Conservation (phyloP, 257 asterid species). For the Solanum sejunctum region DNA sequence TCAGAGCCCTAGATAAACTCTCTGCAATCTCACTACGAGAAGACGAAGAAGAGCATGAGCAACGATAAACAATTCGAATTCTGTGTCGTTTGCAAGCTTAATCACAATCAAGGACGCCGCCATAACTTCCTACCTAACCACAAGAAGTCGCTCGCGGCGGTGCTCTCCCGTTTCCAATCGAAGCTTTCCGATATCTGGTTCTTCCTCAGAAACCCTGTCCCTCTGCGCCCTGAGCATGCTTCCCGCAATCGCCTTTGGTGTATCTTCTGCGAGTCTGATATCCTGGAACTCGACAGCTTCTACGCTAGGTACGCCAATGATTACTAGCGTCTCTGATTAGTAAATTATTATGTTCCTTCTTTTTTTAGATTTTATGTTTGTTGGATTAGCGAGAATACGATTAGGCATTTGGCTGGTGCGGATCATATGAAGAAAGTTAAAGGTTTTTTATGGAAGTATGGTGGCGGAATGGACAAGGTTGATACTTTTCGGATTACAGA, state of each 20-base stretch:
- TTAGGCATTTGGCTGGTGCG: conserved; percentile 64
- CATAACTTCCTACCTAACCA: conserved; percentile 70
- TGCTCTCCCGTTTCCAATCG: conserved; percentile 64
- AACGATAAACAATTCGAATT: conserved; percentile 34
- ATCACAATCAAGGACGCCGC: conserved; percentile 71
- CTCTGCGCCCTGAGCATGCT: conserved; percentile 44
- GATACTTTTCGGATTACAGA: conserved; percentile 45
- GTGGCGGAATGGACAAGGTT: conserved; percentile 56
- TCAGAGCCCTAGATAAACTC: background rate
- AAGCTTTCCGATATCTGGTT: conserved; percentile 41
- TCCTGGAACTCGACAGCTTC: conserved; percentile 43
- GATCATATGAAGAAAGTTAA: conserved; percentile 77
- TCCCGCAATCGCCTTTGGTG: conserved; percentile 61
- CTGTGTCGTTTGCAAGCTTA: conserved; percentile 66
- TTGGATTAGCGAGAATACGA: conserved; percentile 42
- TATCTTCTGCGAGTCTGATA: conserved; percentile 50
- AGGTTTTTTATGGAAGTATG: conserved; percentile 66
- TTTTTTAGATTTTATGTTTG: conserved; percentile 1
- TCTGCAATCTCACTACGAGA: background rate
- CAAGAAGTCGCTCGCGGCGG: conserved; percentile 42
- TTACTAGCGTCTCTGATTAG: background rate
- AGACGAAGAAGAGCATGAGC: conserved; percentile 14
- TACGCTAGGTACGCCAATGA: conserved; percentile 38
- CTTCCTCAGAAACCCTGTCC: conserved; percentile 46
- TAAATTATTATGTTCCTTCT: background rate